Evolutionary conservation across 306 rosid species (phyloP).

Genomic region (Corylus americana): DNA sequence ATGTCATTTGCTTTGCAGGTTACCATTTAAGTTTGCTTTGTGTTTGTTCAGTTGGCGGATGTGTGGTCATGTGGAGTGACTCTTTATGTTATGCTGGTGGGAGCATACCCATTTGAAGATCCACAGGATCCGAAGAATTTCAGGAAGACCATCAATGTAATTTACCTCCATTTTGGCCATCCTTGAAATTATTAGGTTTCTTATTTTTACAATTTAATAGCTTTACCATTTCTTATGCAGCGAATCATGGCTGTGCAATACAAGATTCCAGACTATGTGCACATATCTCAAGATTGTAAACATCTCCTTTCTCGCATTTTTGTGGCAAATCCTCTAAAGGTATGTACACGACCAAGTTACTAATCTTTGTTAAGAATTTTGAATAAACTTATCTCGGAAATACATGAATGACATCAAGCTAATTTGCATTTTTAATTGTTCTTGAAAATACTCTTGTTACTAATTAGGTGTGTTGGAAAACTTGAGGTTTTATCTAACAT

Average conservation of each 20-base stretch:
- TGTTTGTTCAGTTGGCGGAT: slow-evolving; percentile 70
- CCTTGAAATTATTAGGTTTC: slow-evolving; percentile 15
- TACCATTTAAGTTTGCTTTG: background rate
- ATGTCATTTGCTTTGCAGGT: slow-evolving; percentile 10
- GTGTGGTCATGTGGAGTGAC: slow-evolving; percentile 95
- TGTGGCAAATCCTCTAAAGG: slow-evolving; percentile 69
- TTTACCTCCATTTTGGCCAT: background rate
- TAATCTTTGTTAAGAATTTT: slow-evolving; percentile 1
- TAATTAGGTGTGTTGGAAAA: background rate
- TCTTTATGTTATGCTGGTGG: slow-evolving; percentile 88
- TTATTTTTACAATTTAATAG: slow-evolving; percentile 13
- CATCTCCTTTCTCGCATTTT: slow-evolving; percentile 78
- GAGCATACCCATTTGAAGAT: slow-evolving; percentile 92
- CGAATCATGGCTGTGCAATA: slow-evolving; percentile 84
- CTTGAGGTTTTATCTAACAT: background rate
- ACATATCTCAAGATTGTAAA: slow-evolving; percentile 78
- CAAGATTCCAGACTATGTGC: slow-evolving; percentile 90
- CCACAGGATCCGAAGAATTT: slow-evolving; percentile 81
- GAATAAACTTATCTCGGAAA: background rate
- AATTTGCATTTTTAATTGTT: background rate
- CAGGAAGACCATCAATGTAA: slow-evolving; percentile 83
- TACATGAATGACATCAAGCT: background rate
- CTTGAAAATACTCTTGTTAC: background rate
- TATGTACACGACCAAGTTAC: slow-evolving; percentile 30
- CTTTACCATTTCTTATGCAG: slow-evolving; percentile 45